Evolutionary conservation across 2,329 filamentous ascomycete species (phyloP).

Genomic region (Tolypocladium cylindrosporum): DNA sequence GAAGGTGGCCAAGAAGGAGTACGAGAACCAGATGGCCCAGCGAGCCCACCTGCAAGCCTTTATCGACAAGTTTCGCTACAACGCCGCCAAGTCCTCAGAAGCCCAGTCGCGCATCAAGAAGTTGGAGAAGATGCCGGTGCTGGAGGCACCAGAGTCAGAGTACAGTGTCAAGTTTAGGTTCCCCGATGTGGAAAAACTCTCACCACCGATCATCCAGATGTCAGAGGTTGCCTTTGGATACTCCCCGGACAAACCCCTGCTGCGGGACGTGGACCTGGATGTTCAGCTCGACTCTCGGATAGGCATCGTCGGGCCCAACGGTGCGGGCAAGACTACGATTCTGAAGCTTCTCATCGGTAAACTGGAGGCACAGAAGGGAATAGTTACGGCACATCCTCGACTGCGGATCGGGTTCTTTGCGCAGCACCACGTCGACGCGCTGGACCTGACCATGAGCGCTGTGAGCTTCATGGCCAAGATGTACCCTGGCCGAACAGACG

Average conservation of each 20-base stretch:
- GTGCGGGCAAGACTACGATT: slow-evolving; percentile 97
- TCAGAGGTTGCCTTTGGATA: slow-evolving; percentile 87
- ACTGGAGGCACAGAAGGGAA: slow-evolving; percentile 62
- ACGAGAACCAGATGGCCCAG: slow-evolving; percentile 95
- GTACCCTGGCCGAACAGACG: slow-evolving; percentile 84
- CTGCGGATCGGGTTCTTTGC: slow-evolving; percentile 94
- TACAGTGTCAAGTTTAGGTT: slow-evolving; percentile 97
- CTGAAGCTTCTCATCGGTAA: slow-evolving; percentile 92
- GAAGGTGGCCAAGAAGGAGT: slow-evolving; percentile 93
- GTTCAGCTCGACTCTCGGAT: slow-evolving; percentile 97
- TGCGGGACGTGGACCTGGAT: slow-evolving; percentile 83
- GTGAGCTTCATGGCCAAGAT: slow-evolving; percentile 93
- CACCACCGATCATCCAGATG: slow-evolving; percentile 97
- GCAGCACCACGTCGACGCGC: slow-evolving; percentile 93
- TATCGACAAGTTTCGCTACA: slow-evolving; percentile 99
- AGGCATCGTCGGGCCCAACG: slow-evolving; percentile 98
- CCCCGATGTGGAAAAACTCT: slow-evolving; percentile 94
- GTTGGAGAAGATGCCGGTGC: slow-evolving; percentile 88
- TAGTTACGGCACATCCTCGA: slow-evolving; percentile 82
- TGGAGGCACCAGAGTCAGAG: slow-evolving; percentile 83
- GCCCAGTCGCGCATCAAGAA: slow-evolving; percentile 99
- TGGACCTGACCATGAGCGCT: slow-evolving; percentile 80
- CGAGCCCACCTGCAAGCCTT: slow-evolving; percentile 92
- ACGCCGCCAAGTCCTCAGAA: slow-evolving; percentile 96
- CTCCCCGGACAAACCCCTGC: slow-evolving; percentile 63